Percentiles rank a stretch among this genome's conserved stretches.
Evolutionary conservation across 768 basidiomycete genomes (phyloP).

Genomic region (Naganishia onofrii): DNA sequence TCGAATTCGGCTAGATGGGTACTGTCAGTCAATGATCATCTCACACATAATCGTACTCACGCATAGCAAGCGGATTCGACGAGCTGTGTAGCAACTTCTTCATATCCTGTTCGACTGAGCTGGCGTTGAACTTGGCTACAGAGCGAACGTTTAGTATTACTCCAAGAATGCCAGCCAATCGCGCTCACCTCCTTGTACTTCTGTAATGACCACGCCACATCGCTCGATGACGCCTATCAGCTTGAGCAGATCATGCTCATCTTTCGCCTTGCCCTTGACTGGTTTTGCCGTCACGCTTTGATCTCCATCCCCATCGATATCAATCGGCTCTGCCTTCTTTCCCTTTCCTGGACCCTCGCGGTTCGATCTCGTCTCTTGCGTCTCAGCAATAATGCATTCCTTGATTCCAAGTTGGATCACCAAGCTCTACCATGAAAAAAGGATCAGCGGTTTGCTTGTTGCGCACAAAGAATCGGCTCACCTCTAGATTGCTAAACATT

Average conservation of each 20-base stretch:
- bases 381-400: constrained; percentile 70
- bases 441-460: neutral
- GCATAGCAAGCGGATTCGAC: constrained; percentile 57
- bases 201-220: constrained; percentile 84
- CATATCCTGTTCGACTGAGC: constrained; percentile 76
- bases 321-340: constrained; percentile 24
- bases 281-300: constrained; percentile 46
- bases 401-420: constrained; percentile 96
- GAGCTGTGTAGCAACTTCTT: constrained; percentile 64
- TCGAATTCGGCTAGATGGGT: constrained; percentile 66
- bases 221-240: constrained; percentile 80
- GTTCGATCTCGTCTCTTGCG: constrained; percentile 22
- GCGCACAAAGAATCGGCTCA: constrained; percentile 45
- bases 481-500: constrained; percentile 91
- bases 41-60: constrained; percentile 54
- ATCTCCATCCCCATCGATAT: constrained; percentile 42
- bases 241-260: constrained; percentile 81
- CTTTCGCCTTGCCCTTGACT: constrained; percentile 40
- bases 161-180: neutral
- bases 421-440: constrained; percentile 65
- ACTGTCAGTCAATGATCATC: neutral
- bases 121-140: constrained; percentile 77
- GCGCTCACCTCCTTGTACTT: constrained; percentile 64
- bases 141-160: too few relatives aligned
- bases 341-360: constrained; percentile 9